Percentiles rank a stretch among this genome's conserved stretches.
phyloP scores from a whole-genome alignment of 495 filamentous ascomycete species.

The Annulohypoxylon maeteangense region DNA sequence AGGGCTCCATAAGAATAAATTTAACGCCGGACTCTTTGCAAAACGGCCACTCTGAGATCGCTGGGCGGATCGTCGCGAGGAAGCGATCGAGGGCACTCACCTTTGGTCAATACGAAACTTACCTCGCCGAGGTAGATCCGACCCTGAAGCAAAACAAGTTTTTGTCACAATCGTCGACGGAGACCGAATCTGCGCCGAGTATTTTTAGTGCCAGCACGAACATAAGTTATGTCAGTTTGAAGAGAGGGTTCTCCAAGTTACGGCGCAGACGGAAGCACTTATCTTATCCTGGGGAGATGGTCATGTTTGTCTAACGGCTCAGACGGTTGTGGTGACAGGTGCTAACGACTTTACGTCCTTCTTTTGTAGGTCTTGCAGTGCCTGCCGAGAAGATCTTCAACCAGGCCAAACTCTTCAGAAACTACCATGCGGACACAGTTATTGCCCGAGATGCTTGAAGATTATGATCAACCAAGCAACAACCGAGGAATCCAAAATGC shows the following conservation, averaged over 20 bases:
- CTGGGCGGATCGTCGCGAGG: slow-evolving; percentile 36
- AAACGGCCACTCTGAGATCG: slow-evolving; percentile 22
- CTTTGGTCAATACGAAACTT: slow-evolving; percentile 65
- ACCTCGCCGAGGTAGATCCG: slow-evolving; percentile 55
- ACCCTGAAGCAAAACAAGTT: slow-evolving; percentile 53
- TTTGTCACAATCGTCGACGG: slow-evolving; percentile 29
- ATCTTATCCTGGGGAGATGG: slow-evolving; percentile 43
- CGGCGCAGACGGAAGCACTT: slow-evolving; percentile 46
- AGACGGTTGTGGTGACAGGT: not conserved
- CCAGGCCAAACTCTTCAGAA: slow-evolving; percentile 52
- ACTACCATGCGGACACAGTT: slow-evolving; percentile 64
- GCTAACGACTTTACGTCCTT: slow-evolving; percentile 26
- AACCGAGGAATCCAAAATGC: slow-evolving; percentile 64
- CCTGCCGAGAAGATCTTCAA: slow-evolving; percentile 62
- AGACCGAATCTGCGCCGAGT: slow-evolving; percentile 43
- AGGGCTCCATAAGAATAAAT: slow-evolving; percentile 47
- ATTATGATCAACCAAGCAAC: slow-evolving; percentile 62
- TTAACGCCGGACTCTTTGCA: slow-evolving; percentile 51
- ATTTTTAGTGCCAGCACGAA: slow-evolving; percentile 51
- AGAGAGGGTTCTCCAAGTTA: slow-evolving; percentile 53
- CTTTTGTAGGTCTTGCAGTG: slow-evolving; percentile 59
- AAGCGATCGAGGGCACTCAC: slow-evolving; percentile 55
- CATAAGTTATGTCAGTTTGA: slow-evolving; percentile 55
- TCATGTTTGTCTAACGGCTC: slow-evolving; percentile 48
- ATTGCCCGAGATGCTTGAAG: slow-evolving; percentile 61